Conservation (phyloP, 2,329 filamentous ascomycete species). For the Microascus cirrosus region DNA sequence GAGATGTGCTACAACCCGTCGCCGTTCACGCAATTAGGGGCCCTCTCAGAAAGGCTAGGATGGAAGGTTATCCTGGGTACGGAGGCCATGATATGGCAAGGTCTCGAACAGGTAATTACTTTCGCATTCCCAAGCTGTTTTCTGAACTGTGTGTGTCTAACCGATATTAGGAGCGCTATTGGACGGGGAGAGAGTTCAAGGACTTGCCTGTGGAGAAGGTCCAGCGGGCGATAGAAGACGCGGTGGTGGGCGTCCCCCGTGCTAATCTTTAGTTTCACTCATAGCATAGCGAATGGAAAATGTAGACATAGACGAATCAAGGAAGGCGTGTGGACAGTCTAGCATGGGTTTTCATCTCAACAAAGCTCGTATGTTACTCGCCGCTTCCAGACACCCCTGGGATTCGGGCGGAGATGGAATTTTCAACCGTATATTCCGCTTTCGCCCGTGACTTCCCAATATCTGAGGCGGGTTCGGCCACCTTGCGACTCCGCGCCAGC, state of each 20-base stretch:
- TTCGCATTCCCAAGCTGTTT: neutral
- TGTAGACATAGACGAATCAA: too few relatives aligned
- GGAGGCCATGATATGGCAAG: constrained; percentile 69
- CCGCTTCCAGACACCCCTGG: too few relatives aligned
- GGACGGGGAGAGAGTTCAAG: constrained; percentile 50
- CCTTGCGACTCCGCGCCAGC: too few relatives aligned
- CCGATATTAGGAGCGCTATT: constrained; percentile 30
- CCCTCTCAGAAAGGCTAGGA: constrained; percentile 45
- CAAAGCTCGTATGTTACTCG: too few relatives aligned
- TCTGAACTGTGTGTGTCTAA: neutral
- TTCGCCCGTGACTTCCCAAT: too few relatives aligned
- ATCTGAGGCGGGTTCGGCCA: too few relatives aligned
- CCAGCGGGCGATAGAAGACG: constrained; percentile 28
- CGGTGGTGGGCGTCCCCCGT: constrained; percentile 3
- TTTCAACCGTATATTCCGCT: too few relatives aligned
- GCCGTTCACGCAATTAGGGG: constrained; percentile 56
- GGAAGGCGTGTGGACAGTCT: neutral
- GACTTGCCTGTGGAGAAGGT: constrained; percentile 50
- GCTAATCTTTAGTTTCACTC: neutral
- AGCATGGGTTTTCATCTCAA: neutral
- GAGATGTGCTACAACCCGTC: constrained; percentile 79
- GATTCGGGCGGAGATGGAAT: too few relatives aligned
- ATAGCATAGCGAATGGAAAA: neutral
- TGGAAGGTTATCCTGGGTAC: constrained; percentile 70
- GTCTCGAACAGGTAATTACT: constrained; percentile 45